phyloP scores from a whole-genome alignment of 768 basidiomycete genomes.

The Boletus vinaceobasis region DNA sequence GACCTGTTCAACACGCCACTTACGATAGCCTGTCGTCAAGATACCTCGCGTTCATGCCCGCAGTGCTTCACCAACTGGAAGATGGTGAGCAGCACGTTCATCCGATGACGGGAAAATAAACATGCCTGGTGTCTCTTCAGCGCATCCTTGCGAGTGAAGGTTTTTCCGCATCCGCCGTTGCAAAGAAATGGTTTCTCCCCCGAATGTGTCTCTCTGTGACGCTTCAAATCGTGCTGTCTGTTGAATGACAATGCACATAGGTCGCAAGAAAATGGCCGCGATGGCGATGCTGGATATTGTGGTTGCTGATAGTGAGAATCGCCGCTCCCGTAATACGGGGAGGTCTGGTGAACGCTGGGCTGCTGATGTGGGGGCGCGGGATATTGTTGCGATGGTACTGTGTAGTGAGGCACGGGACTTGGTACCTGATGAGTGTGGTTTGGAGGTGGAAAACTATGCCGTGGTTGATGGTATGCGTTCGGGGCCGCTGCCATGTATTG shows the following conservation, averaged over 20 bases:
- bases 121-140: slow-evolving; percentile 81
- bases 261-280: slow-evolving; percentile 64
- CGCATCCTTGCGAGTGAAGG: slow-evolving; percentile 84
- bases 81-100: slow-evolving; percentile 14
- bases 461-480: slow-evolving; percentile 22
- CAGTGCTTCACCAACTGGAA: slow-evolving; percentile 72
- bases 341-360: slow-evolving; percentile 20
- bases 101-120: neutral
- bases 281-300: slow-evolving; percentile 57
- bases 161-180: slow-evolving; percentile 83
- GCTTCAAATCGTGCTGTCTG: slow-evolving; percentile 80
- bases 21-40: slow-evolving; percentile 22
- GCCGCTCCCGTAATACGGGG: slow-evolving; percentile 35
- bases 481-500: slow-evolving; percentile 21
- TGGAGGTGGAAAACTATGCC: slow-evolving; percentile 25
- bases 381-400: slow-evolving; percentile 30
- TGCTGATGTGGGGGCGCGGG: slow-evolving; percentile 25
- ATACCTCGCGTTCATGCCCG: slow-evolving; percentile 59
- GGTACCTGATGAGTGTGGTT: slow-evolving; percentile 31
- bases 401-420: slow-evolving; percentile 32
- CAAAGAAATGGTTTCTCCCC: slow-evolving; percentile 83
- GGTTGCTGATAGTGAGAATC: slow-evolving; percentile 26
- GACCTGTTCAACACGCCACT: slow-evolving; percentile 13
- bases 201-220: slow-evolving; percentile 80
- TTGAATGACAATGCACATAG: slow-evolving; percentile 81